Evolutionary conservation across 2,329 filamentous ascomycete genomes (phyloP).

Genomic region (Aspergillus sergii): DNA sequence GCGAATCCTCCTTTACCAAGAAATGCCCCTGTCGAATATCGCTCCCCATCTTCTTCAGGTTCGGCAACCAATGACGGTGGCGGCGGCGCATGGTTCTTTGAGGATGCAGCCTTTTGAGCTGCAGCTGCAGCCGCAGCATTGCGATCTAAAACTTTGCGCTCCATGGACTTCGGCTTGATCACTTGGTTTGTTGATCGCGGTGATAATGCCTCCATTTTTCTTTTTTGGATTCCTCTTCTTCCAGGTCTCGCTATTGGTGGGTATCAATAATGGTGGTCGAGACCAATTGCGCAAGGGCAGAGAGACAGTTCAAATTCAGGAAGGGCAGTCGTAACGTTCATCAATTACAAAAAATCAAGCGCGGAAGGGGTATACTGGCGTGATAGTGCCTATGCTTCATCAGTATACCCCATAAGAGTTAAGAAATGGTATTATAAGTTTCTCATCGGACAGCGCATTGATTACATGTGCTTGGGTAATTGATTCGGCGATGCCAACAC

Average conservation of each 20-base stretch:
- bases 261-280: constrained; percentile 27
- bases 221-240: constrained; percentile 7
- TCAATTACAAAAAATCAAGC: constrained; percentile 22
- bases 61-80: constrained; percentile 49
- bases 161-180: constrained; percentile 45
- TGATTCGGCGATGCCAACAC: neutral
- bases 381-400: constrained; percentile 9
- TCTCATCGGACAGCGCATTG: neutral
- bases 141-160: constrained; percentile 42
- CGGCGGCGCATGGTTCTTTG: constrained; percentile 49
- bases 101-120: constrained; percentile 36
- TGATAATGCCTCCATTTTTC: constrained; percentile 52
- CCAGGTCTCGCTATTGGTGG: constrained; percentile 16
- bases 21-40: constrained; percentile 49
- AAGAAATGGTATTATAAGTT: neutral
- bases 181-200: constrained; percentile 52
- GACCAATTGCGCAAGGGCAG: constrained; percentile 9
- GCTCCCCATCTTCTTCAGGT: constrained; percentile 48
- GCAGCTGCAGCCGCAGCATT: constrained; percentile 32
- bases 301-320: constrained; percentile 7
- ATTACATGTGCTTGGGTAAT: neutral
- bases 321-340: constrained; percentile 23
- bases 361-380: constrained; percentile 21
- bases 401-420: constrained; percentile 5
- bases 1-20: constrained; percentile 56